Evolutionary conservation across 257 asterid genomes (phyloP).

Genomic region (Solanum okadae): DNA sequence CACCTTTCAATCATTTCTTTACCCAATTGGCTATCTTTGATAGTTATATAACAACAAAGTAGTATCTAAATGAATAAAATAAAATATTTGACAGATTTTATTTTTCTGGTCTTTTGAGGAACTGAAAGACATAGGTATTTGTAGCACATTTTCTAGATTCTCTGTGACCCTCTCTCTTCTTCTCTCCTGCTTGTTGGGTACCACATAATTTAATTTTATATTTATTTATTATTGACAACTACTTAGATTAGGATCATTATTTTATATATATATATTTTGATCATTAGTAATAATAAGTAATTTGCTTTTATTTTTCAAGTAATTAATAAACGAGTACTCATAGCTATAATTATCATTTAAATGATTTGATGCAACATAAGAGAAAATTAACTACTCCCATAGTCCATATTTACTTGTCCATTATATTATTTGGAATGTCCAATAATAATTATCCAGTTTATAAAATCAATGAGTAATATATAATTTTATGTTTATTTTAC

Average conservation of each 20-base stretch:
- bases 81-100: slow-evolving; percentile 2
- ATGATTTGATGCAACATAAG: neutral
- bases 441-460: too few species aligned
- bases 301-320: neutral
- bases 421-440: too few species aligned
- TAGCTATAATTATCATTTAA: neutral
- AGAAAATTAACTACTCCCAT: too few species aligned
- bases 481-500: too few species aligned
- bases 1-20: slow-evolving; percentile 25
- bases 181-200: slow-evolving; percentile 21
- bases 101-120: slow-evolving; percentile 36
- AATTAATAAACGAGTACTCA: neutral
- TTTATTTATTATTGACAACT: neutral
- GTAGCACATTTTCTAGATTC: slow-evolving; percentile 42
- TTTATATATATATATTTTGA: neutral
- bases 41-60: slow-evolving; percentile 19
- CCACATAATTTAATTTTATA: neutral
- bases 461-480: too few species aligned
- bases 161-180: slow-evolving; percentile 15
- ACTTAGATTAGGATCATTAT: neutral
- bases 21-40: slow-evolving; percentile 25
- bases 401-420: too few species aligned
- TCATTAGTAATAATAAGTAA: neutral
- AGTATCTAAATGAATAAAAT: slow-evolving; percentile 2
- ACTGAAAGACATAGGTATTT: slow-evolving; percentile 35